Percentiles rank a stretch among this genome's conserved stretches.
These are phyloP conservation scores for Russula vinacea DNA, from an alignment of 768 basidiomycete species.

Conservation along the genomic window DNA sequence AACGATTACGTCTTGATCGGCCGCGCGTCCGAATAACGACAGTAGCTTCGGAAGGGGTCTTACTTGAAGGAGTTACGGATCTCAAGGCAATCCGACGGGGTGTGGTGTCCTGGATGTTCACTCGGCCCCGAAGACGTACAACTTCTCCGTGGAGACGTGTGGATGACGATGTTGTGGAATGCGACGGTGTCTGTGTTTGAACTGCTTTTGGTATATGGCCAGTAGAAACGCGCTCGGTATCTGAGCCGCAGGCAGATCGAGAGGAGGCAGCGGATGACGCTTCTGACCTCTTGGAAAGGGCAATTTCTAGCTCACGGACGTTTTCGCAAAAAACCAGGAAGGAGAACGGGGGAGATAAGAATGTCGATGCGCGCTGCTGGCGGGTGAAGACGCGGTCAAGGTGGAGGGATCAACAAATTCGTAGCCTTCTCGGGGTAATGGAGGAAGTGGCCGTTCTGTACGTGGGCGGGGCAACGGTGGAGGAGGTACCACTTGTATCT, in stretches of 20 bases:
- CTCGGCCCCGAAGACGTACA: conserved; percentile 26
- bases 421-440: conserved; percentile 38
- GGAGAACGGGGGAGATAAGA: conserved; percentile 50
- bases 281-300: conserved; percentile 28
- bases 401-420: conserved; percentile 50
- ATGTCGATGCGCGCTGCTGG: conserved; percentile 38
- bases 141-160: conserved; percentile 25
- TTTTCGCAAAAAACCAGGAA: conserved; percentile 60
- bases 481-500: conserved; percentile 11
- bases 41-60: conserved; percentile 22
- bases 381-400: conserved; percentile 45
- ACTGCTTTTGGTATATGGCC: conserved; percentile 20
- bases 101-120: conserved; percentile 26
- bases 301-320: conserved; percentile 42
- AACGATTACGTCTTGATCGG: conserved; percentile 24
- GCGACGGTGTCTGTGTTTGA: conserved; percentile 18
- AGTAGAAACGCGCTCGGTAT: conserved; percentile 3
- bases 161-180: conserved; percentile 20
- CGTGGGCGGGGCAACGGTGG: conserved; percentile 5
- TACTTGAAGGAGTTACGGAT: conserved; percentile 14
- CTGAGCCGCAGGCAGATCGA: conserved; percentile 15
- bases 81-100: conserved; percentile 24
- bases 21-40: conserved; percentile 18
- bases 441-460: conserved; percentile 29
- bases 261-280: conserved; percentile 25